A percentile compares a stretch with the other conserved stretches of the same genome.
These are phyloP conservation scores for Chlorella vulgaris DNA, from an alignment of 139 green algal species.

Conservation along the genomic window DNA sequence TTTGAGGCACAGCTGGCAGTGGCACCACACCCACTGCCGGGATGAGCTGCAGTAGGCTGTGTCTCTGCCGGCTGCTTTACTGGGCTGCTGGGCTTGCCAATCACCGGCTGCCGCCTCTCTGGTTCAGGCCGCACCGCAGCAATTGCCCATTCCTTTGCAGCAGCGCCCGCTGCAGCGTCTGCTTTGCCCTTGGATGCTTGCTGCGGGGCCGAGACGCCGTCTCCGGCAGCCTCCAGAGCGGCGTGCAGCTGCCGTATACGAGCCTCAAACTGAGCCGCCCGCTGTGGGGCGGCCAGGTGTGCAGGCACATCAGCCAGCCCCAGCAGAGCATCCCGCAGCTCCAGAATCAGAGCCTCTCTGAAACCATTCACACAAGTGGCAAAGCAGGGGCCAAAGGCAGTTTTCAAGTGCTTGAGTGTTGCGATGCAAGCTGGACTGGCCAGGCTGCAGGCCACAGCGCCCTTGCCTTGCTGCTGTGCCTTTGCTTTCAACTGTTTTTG, in stretches of 20 bases:
- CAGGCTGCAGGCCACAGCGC: too few species aligned
- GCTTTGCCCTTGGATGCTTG: background rate
- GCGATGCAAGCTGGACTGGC: background rate
- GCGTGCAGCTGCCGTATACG: slow-evolving; percentile 23
- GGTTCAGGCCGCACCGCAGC: slow-evolving; percentile 14
- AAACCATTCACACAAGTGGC: background rate
- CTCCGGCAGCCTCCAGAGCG: slow-evolving; percentile 4
- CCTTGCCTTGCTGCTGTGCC: too few species aligned
- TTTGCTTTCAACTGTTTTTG: too few species aligned
- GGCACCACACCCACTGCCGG: too few species aligned
- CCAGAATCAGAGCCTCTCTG: slow-evolving; percentile 56
- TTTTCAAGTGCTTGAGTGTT: background rate
- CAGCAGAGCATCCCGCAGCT: slow-evolving; percentile 44
- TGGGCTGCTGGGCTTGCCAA: too few species aligned
- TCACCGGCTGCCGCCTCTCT: too few species aligned
- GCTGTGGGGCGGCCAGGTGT: background rate
- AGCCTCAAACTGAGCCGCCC: slow-evolving; percentile 3
- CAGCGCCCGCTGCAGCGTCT: background rate
- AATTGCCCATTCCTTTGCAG: too few species aligned
- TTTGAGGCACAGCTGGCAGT: too few species aligned
- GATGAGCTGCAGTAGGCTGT: too few species aligned
- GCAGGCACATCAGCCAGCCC: slow-evolving; percentile 2
- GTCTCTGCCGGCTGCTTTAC: too few species aligned
- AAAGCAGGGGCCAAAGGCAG: background rate
- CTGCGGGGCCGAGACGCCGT: background rate